phyloP scores from a whole-genome alignment of 768 basidiomycete species.

The Kondoa subrosea region DNA sequence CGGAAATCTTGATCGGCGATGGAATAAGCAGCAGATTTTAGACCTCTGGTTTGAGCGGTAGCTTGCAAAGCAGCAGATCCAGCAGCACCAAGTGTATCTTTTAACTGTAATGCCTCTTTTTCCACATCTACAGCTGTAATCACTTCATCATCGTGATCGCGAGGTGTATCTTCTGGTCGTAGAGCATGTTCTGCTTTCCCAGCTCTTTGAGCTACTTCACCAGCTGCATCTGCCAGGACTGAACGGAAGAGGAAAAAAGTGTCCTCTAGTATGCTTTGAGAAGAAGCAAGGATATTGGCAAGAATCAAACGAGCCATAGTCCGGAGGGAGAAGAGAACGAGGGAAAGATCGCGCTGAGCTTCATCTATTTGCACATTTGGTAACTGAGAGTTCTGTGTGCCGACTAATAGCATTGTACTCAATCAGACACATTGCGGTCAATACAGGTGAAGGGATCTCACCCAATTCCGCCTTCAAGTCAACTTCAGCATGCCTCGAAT shows the following conservation, averaged over 20 bases:
- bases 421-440: too few species aligned
- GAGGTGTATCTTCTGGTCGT: background rate
- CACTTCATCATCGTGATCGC: background rate
- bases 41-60: background rate
- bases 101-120: background rate
- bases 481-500: background rate
- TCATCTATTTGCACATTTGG: background rate
- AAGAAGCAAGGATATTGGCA: conserved; percentile 1
- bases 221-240: background rate
- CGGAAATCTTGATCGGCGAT: background rate
- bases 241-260: background rate
- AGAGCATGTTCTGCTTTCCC: background rate
- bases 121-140: background rate
- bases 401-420: too few species aligned
- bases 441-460: background rate
- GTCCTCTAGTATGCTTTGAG: conserved; percentile 8
- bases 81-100: background rate
- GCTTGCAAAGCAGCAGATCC: background rate
- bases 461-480: background rate
- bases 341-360: background rate
- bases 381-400: background rate
- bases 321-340: background rate
- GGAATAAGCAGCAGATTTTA: background rate
- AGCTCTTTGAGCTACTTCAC: background rate
- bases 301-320: background rate